Percentiles rank a stretch among this genome's conserved stretches.
These are phyloP conservation scores for Claviceps sp. DNA, from an alignment of 2,329 filamentous ascomycete genomes.

Conservation along the genomic window DNA sequence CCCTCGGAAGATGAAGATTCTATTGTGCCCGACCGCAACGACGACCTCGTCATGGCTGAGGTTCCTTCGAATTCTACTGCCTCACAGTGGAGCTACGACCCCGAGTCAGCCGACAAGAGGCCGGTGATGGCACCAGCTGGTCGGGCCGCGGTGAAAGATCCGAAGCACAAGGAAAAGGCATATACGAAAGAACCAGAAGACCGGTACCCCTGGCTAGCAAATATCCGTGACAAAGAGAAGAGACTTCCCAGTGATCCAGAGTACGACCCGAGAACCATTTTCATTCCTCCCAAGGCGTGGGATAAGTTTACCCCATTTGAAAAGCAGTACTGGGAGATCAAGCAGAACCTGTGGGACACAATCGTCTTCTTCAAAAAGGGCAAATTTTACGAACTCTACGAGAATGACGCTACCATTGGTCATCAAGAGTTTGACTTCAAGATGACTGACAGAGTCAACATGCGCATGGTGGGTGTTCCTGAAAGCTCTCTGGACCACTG, in stretches of 20 bases:
- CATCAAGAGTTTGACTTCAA: slow-evolving; percentile 96
- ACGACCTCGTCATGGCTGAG: slow-evolving; percentile 38
- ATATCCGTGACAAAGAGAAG: slow-evolving; percentile 71
- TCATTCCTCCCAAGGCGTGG: slow-evolving; percentile 71
- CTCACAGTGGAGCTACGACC: slow-evolving; percentile 63
- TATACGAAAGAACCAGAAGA: slow-evolving; percentile 72
- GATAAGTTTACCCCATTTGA: slow-evolving; percentile 83
- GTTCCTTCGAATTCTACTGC: slow-evolving; percentile 56
- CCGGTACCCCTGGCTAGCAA: slow-evolving; percentile 81
- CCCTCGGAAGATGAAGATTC: slow-evolving; percentile 13
- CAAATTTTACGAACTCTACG: slow-evolving; percentile 97
- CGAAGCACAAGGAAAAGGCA: slow-evolving; percentile 49
- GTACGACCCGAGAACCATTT: slow-evolving; percentile 84
- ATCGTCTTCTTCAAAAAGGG: slow-evolving; percentile 99
- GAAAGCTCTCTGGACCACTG: slow-evolving; percentile 92
- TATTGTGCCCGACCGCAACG: slow-evolving; percentile 37
- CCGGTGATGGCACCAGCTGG: slow-evolving; percentile 21
- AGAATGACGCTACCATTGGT: slow-evolving; percentile 92
- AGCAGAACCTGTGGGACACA: slow-evolving; percentile 93
- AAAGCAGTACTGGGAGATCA: slow-evolving; percentile 98
- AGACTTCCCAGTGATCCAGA: slow-evolving; percentile 70
- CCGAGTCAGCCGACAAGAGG: slow-evolving; percentile 27
- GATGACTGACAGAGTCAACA: slow-evolving; percentile 94
- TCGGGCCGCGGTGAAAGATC: slow-evolving; percentile 13
- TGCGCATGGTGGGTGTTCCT: slow-evolving; percentile 98